These are phyloP conservation scores for Rhizopus delemar DNA, from an alignment of 371 early-diverging fungal genomes.

Conservation along the genomic window DNA sequence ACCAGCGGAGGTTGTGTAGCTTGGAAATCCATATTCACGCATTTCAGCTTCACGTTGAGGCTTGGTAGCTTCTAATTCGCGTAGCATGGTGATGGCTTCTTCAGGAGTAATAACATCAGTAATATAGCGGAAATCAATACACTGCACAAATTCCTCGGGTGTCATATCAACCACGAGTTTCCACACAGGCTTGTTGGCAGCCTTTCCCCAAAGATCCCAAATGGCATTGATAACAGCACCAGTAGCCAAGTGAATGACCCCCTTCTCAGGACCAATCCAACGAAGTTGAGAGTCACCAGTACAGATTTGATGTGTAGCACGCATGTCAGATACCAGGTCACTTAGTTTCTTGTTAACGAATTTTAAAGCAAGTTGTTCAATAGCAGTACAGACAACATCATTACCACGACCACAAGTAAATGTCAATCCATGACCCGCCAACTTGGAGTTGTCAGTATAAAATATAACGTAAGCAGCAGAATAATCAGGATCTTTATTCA, in stretches of 20 bases:
- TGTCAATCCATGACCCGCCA: constrained; percentile 54
- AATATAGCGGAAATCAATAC: constrained; percentile 57
- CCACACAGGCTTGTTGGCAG: constrained; percentile 56
- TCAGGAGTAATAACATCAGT: constrained; percentile 58
- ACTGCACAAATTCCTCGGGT: constrained; percentile 54
- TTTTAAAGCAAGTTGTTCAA: constrained; percentile 47
- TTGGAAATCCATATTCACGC: constrained; percentile 45
- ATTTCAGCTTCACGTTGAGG: constrained; percentile 40
- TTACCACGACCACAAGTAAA: constrained; percentile 56
- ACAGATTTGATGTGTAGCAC: constrained; percentile 48
- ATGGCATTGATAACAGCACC: constrained; percentile 59
- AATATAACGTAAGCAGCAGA: constrained; percentile 57
- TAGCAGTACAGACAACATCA: constrained; percentile 45
- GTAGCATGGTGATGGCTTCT: constrained; percentile 49
- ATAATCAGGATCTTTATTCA: constrained; percentile 59
- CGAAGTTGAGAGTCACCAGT: constrained; percentile 55
- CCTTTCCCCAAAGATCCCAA: constrained; percentile 61
- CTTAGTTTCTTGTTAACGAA: constrained; percentile 39
- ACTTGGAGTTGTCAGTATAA: constrained; percentile 33
- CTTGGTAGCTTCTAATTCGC: constrained; percentile 36
- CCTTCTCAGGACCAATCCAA: constrained; percentile 60
- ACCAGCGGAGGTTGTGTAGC: constrained; percentile 55
- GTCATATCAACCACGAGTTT: constrained; percentile 53
- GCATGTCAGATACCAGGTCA: constrained; percentile 43
- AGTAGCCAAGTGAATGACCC: constrained; percentile 53